Evolutionary conservation across 805 yeast species (phyloP), one percentile per base, ranked within the genome.

Genomic region (Dipodascus albidus): DNA sequence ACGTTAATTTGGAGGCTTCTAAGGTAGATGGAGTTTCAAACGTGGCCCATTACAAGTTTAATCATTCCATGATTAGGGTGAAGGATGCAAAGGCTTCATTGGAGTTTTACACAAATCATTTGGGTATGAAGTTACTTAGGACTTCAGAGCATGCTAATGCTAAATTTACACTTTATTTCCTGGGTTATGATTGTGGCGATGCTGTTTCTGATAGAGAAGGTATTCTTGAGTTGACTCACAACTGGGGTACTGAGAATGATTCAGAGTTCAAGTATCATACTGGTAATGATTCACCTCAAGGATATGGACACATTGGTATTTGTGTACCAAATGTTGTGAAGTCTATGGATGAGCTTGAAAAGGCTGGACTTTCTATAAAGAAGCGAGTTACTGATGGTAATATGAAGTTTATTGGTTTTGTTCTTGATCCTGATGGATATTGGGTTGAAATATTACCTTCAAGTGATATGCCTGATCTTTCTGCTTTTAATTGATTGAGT

Each of bases 171-270:
- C 72, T 90, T 35, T 93, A 87, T 73, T 93, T 93, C 71, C 71
- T 93, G 58, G 95, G 89, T 11, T 91, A 82, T 68, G 77, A 68
- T 47, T 62, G 72, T 35, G 70, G 74, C 21, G 62, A 55, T 9
- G 62, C 61, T 24, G 60, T 58, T 11, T 61, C 64, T 48, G 60
- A 62, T 51, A 71, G 81, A 56, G 88, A 87, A 66, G 83, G 91
- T 20, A 70, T 93, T 11, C 68, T 93, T 53, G 99, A 93, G 70
- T 75, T 93, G 65, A 91, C 98, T 49, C 91, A 88, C 72, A 93
- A 93, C 72, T 91, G 88, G 83, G 99, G 98, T 21, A 87, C 97
- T 21, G 99, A 93, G 66, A 63, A 71, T 20, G 96, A 91, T 57
- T 75, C 77, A 17, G 74, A 76, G 2, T 87, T 88, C 71, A 70